phyloP scores from a whole-genome alignment of 1,284 basidiomycete species.

The Rhodotorula sp. region DNA sequence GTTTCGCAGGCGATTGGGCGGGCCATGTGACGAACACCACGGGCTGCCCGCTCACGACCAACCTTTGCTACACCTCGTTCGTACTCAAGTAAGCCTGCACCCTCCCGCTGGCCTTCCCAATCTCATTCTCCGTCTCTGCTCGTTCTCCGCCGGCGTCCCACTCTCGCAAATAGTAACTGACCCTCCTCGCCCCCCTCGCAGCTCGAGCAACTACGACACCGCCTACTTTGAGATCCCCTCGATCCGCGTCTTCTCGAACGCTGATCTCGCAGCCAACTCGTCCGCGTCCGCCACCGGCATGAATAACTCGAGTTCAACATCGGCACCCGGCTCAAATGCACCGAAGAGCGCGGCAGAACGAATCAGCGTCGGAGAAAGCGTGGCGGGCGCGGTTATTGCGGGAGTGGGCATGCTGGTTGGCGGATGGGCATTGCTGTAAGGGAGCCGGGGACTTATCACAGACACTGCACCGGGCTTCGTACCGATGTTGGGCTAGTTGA shows the following conservation, averaged over 20 bases:
- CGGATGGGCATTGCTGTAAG: no score
- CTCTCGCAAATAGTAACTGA: not conserved
- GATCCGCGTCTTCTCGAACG: constrained; percentile 32
- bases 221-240: constrained; percentile 39
- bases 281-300: not conserved
- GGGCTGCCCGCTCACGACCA: constrained; percentile 25
- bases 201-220: constrained; percentile 27
- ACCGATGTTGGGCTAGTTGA: no score
- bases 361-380: no score
- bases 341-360: no score
- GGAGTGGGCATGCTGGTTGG: no score
- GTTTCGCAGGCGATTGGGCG: constrained; percentile 20
- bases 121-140: no score
- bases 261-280: constrained; percentile 14
- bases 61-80: constrained; percentile 33
- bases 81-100: constrained; percentile 22
- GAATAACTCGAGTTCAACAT: no score
- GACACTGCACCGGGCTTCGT: no score
- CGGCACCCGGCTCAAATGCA: no score
- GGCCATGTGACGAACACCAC: constrained; percentile 30
- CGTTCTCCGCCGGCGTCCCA: not conserved
- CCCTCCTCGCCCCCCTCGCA: not conserved
- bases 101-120: no score
- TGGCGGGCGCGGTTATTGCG: no score
- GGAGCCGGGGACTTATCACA: no score